Percentiles rank a stretch among this genome's conserved stretches.
Conservation (phyloP, 148 eudicot genomes). For the Camellia japonica region DNA sequence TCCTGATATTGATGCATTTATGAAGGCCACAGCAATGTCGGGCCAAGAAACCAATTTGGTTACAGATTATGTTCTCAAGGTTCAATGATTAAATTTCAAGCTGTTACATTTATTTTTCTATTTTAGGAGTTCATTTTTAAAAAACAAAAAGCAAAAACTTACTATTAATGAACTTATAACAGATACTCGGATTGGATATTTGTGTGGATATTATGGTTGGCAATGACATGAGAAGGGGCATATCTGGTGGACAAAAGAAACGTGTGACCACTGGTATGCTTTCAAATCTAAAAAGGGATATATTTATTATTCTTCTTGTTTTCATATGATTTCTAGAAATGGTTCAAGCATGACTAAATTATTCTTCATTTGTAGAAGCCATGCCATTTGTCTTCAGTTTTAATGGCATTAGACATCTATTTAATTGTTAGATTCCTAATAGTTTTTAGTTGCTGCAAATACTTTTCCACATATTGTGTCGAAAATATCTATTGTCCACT, state of each 20-base stretch:
- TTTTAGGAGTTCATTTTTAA: neutral
- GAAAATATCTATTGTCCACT: neutral
- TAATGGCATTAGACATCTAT: no score
- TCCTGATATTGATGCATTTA: slow-evolving; percentile 71
- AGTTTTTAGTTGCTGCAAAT: no score
- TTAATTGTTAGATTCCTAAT: no score
- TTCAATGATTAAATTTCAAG: slow-evolving; percentile 15
- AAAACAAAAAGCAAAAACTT: neutral
- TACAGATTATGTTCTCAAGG: slow-evolving; percentile 83
- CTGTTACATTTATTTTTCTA: neutral
- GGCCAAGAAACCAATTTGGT: slow-evolving; percentile 61
- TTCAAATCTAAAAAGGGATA: neutral
- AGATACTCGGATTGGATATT: slow-evolving; percentile 64
- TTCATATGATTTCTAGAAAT: no score
- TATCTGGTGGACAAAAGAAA: slow-evolving; percentile 94
- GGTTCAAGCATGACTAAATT: no score
- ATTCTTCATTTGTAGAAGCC: no score
- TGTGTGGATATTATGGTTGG: slow-evolving; percentile 75
- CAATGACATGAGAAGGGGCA: slow-evolving; percentile 81
- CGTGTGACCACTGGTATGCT: slow-evolving; percentile 78
- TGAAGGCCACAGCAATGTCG: slow-evolving; percentile 61
- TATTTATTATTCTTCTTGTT: neutral
- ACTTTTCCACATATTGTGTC: no score
- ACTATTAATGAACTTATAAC: slow-evolving; percentile 6
- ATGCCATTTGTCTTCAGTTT: no score